phyloP scores from a whole-genome alignment of 1,139 yeast genomes.

The Yamadazyma oceani region DNA sequence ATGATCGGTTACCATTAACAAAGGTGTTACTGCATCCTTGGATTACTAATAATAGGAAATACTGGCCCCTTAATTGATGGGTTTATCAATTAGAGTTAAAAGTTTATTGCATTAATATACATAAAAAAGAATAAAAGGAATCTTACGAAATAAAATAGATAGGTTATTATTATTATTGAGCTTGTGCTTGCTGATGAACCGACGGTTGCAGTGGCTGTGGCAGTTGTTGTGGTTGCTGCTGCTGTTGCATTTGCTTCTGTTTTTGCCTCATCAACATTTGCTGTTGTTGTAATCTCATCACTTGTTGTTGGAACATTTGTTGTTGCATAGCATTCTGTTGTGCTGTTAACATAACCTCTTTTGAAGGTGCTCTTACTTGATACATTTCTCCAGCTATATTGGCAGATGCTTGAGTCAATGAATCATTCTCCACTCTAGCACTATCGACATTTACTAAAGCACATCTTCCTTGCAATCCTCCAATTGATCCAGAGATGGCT shows the following conservation, averaged over 20 bases:
- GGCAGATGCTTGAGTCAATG: slow-evolving; percentile 50
- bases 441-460: slow-evolving; percentile 69
- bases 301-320: slow-evolving; percentile 51
- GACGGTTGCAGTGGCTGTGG: slow-evolving; percentile 32
- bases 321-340: slow-evolving; percentile 47
- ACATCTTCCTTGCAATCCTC: slow-evolving; percentile 74
- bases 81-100: not conserved
- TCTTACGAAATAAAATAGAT: no score
- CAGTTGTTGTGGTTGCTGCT: slow-evolving; percentile 27
- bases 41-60: slow-evolving; percentile 63
- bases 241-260: slow-evolving; percentile 34
- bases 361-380: slow-evolving; percentile 66
- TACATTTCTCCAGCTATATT: slow-evolving; percentile 52
- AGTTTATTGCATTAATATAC: slow-evolving; percentile 5
- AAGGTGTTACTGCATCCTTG: slow-evolving; percentile 79
- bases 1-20: slow-evolving; percentile 56
- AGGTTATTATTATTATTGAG: no score
- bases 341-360: slow-evolving; percentile 44
- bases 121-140: slow-evolving; percentile 3
- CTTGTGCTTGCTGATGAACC: slow-evolving; percentile 14
- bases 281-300: slow-evolving; percentile 45
- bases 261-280: slow-evolving; percentile 29
- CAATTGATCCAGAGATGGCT: slow-evolving; percentile 57
- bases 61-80: slow-evolving; percentile 31
- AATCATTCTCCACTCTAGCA: slow-evolving; percentile 22